Evolutionary conservation across 2,329 filamentous ascomycete genomes (phyloP), one percentile per base, ranked within the genome.

Genomic region (Aureobasidium musti): DNA sequence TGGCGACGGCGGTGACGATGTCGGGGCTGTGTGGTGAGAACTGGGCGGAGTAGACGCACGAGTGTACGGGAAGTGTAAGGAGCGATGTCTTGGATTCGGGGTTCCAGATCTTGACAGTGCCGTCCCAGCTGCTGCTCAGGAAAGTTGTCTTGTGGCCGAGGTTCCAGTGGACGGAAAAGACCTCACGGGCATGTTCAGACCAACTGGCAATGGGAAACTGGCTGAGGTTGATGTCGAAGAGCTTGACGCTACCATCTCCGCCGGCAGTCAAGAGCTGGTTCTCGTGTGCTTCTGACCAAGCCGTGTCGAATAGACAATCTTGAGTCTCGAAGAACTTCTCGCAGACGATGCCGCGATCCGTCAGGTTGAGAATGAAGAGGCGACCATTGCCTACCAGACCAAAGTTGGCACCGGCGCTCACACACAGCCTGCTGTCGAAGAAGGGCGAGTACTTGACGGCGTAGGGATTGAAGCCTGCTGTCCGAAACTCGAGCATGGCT

Each of bases 371-470:
- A 67, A 94, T 88, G 75, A 91, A 98, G 0, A 98, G 80, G 50
- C 93, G 87, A 13, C 95, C 95, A 81, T 99, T 99, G 56, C 95
- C 95, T 41, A 99, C 94, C 45, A 99, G 90, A 45, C 95, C 95
- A 80, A 95, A 99, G 82, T 99, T 98, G 70, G 94, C 88, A n/a
- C 92, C 90, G 1, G 91, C 86, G 35, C 91, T 91, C 73, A 97
- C 92, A 67, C 94, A 94, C 70, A 99, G 87, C 70, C 93, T 89
- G 71, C 91, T 95, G 81, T 98, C 95, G 82, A 96, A 96, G 82
- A 97, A 99, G 7, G 95, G 95, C 66, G 94, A 98, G 83, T 98
- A 99, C 80, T 97, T 97, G 79, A 97, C 92, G 72, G 91, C 91
- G 80, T 96, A 97, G 74, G 93, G 93, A 79, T 98, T 97, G 84